Percentiles rank a stretch among this genome's conserved stretches.
Evolutionary conservation across 75 land plant genomes (phyloP).

Genomic region (Selaginella moellendorffii): DNA sequence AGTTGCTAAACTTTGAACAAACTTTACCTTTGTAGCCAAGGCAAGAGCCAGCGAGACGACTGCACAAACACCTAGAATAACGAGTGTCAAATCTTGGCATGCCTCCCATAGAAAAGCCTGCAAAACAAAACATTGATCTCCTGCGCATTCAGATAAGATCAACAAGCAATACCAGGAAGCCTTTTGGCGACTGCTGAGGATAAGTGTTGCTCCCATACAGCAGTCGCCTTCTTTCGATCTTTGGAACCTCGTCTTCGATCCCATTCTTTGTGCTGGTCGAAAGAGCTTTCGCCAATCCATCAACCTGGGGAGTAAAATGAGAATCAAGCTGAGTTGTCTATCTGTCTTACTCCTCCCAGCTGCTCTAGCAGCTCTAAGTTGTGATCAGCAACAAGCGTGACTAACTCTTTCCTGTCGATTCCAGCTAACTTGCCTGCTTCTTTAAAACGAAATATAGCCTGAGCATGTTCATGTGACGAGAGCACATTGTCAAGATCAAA

Average conservation of each 20-base stretch:
- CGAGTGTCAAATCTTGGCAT: constrained; percentile 74
- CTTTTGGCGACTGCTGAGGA: constrained; percentile 52
- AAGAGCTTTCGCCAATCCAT: constrained; percentile 37
- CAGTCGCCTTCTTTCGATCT: constrained; percentile 25
- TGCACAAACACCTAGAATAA: constrained; percentile 68
- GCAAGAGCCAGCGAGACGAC: constrained; percentile 69
- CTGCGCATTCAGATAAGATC: no score
- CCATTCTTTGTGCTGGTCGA: constrained; percentile 41
- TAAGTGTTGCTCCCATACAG: constrained; percentile 51
- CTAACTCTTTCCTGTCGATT: constrained; percentile 55
- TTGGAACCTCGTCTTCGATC: constrained; percentile 15
- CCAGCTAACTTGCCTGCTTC: no score
- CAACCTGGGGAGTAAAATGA: no score
- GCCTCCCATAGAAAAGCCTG: constrained; percentile 93
- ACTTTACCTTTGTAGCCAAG: constrained; percentile 49
- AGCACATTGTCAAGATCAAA: no score
- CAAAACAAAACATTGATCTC: no score
- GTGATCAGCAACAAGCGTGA: constrained; percentile 56
- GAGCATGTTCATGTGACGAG: no score
- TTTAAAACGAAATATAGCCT: no score
- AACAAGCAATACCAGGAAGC: constrained; percentile 53
- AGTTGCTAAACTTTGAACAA: no score
- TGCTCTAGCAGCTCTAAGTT: constrained; percentile 38
- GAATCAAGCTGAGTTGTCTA: no score
- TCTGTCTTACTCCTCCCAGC: constrained; percentile 50